Evolutionary conservation across 2,329 filamentous ascomycete species (phyloP), one percentile per base, ranked within the genome.

Genomic region (Aspergillus brasiliensis): DNA sequence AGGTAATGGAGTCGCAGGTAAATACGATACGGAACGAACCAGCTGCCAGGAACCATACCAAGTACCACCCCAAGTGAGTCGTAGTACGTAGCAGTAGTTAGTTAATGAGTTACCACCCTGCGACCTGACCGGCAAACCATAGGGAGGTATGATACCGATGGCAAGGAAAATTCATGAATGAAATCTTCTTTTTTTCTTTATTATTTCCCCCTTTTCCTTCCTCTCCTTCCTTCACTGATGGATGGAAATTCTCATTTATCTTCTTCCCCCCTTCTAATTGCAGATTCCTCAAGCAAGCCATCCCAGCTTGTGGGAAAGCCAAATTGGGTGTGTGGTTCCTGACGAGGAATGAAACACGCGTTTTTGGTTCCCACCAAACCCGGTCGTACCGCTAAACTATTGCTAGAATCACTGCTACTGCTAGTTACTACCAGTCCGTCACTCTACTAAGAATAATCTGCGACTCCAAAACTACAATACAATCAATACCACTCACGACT

Each of bases 341-440:
- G 31, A 34, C 31, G 31, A 15, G 31, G 31, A 34, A 34, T 34
- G 31, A 34, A 34, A 34, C 31, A 34, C 31, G 31, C 31, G 31
- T 34, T 13, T 34, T 34, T 31, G 3, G 28, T 52, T 49, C 59
- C 58, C 52, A 27, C 55, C 46, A 34, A 34, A 34, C 11, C 31
- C 31, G 31, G 31, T 34, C 13, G 31, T 34, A 23, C 23, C 31
- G 54, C 47, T 53, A 28, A 10, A 57, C 47, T 46, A 42, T 7
- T 28, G 13, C 47, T 15, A 51, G 8, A 42, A 31, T 31, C 38
- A 44, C 51, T 28, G 42, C 51, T 42, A 28, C 11, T 15, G 48
- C 53, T 37, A n/a, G n/a, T n/a, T n/a, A 52, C 53, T 47, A 56
- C 58, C 19, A 47, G n/a, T n/a, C 58, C 34, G 40, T 46, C 11